Base-by-base conservation (phyloP, 345 rosid genomes). In the Moricandia arvensis region DNA sequence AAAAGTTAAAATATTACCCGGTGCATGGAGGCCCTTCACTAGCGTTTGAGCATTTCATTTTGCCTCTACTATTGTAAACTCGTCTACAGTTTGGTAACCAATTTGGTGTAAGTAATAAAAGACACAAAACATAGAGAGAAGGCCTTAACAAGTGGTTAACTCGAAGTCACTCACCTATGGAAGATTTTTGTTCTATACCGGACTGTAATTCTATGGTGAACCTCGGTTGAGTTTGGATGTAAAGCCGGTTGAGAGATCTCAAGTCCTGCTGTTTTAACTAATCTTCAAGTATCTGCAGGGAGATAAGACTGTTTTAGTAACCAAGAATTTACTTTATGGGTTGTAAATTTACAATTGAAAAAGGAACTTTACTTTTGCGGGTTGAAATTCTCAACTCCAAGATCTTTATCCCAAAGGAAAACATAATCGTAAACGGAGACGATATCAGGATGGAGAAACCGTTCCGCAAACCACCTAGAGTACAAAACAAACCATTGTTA, bases 161-260 rank as follows among this genome's bases (percentile, higher is more conserved):
- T 59, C 7, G 2, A 29, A 59, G 0, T 45, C 69, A 90, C 99
- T 82, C 69, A 90, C 99, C 96, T 87, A 69, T 95, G 99, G 68
- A 88, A 68, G 63, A 61, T 82, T 75, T 95, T 95, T 1, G 76
- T 76, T 86, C 90, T 90, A 5, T 97, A 79, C n/a, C 99, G 94
- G 43, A 92, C 81, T 34, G 99, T 95, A 64, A 95, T 86, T 76
- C 97, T 83, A 77, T 95, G 99, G 78, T 95, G 99, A 85, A 95
- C 93, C 66, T 86, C 93, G 0, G 99, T 89, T 24, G 98, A 95
- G 80, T 95, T 89, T 18, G 97, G 98, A 61, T 89, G 91, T 69
- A 95, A 78, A 35, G 99, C 99, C 12, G 99, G 99, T 82, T 95
- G 99, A 72, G 99, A 95, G 75, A 95, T 95, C 89, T 95, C 97